Conservation (phyloP, 2,329 filamentous ascomycete species). For the Geosmithia morbida region DNA sequence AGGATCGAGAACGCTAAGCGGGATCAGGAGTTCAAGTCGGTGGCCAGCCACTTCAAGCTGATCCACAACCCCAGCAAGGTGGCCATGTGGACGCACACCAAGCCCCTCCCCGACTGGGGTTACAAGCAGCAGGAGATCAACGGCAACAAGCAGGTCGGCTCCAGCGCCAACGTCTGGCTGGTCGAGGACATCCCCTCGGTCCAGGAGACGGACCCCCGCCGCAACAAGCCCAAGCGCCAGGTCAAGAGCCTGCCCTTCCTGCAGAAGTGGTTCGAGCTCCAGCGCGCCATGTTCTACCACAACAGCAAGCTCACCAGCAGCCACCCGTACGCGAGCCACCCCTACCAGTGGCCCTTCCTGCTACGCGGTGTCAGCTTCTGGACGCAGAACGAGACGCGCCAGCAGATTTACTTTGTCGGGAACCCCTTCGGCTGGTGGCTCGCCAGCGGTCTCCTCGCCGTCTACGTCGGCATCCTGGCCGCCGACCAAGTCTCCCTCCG, state of each 20-base stretch:
- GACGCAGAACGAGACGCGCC: conserved; percentile 87
- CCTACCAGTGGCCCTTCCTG: conserved; percentile 96
- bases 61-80: conserved; percentile 91
- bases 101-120: conserved; percentile 90
- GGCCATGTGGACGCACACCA: conserved; percentile 97
- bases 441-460: conserved; percentile 77
- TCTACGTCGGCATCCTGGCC: conserved; percentile 81
- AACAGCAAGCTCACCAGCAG: conserved; percentile 96
- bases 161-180: conserved; percentile 88
- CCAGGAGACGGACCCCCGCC: conserved; percentile 54
- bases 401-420: conserved; percentile 97
- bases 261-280: conserved; percentile 89
- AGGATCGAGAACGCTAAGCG: conserved; percentile 76
- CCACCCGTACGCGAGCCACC: conserved; percentile 88
- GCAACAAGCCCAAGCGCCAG: conserved; percentile 60
- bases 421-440: conserved; percentile 98
- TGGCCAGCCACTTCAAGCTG: conserved; percentile 89
- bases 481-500: conserved; percentile 90
- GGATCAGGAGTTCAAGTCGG: conserved; percentile 73
- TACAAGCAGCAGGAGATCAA: conserved; percentile 98
- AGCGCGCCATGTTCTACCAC: conserved; percentile 98
- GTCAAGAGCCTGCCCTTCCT: conserved; percentile 80
- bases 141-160: conserved; percentile 88
- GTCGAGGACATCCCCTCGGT: conserved; percentile 84
- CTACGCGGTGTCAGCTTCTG: conserved; percentile 97